Percentiles rank a stretch among this genome's conserved stretches.
phyloP scores from a whole-genome alignment of 805 yeast genomes.

The Blastobotrys chiropterorum region DNA sequence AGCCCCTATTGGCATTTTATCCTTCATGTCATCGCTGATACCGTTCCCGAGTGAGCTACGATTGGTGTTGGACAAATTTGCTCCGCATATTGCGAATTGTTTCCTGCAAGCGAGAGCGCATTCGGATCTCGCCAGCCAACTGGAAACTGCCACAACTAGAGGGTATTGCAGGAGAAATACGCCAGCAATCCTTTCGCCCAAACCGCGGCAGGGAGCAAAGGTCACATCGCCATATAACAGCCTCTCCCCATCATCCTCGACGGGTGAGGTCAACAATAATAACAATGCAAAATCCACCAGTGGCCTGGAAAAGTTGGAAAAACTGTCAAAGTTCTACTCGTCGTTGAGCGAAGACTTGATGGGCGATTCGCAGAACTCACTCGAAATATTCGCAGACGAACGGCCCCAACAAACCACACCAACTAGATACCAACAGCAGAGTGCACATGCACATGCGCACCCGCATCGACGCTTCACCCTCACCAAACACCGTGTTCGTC shows the following conservation, averaged over 20 bases:
- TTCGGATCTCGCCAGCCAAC: constrained; percentile 20
- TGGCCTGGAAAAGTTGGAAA: constrained; percentile 7
- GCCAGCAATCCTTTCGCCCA: neutral
- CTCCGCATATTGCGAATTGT: constrained; percentile 29
- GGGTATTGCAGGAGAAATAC: neutral
- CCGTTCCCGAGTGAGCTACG: constrained; percentile 27
- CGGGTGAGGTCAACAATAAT: neutral
- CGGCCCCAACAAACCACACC: neutral
- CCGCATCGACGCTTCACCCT: neutral
- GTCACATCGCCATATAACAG: neutral
- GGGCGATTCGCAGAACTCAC: constrained; percentile 3
- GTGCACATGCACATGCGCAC: neutral
- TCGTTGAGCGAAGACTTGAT: constrained; percentile 11
- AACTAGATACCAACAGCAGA: neutral
- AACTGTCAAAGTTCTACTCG: constrained; percentile 7
- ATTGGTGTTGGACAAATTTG: constrained; percentile 18
- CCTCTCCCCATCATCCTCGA: neutral
- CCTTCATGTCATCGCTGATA: constrained; percentile 27
- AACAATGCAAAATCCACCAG: neutral
- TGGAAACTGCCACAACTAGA: constrained; percentile 8
- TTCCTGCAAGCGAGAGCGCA: constrained; percentile 25
- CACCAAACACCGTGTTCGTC: constrained; percentile 4
- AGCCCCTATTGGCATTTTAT: constrained; percentile 29
- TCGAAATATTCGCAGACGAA: constrained; percentile 1
- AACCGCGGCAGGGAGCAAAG: neutral